Percentiles rank a stretch among this genome's conserved stretches.
These are phyloP conservation scores for Pseudocercospora crystallina DNA, from an alignment of 2,329 filamentous ascomycete genomes.

Conservation along the genomic window DNA sequence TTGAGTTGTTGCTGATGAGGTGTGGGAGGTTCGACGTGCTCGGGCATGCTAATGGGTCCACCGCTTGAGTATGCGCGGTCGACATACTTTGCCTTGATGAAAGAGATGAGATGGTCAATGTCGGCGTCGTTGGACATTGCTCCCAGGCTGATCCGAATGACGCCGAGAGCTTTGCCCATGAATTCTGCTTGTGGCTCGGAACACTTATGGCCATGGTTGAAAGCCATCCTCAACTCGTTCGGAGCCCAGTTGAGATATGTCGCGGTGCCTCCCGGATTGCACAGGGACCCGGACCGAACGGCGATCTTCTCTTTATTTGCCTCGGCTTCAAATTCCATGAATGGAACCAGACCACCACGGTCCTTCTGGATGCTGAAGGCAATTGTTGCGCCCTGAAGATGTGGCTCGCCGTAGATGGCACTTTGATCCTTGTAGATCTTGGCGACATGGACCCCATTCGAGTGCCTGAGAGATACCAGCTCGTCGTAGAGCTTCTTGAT, in stretches of 20 bases:
- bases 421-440: slow-evolving; percentile 56
- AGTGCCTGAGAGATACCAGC: slow-evolving; percentile 63
- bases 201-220: slow-evolving; percentile 78
- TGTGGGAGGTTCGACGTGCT: slow-evolving; percentile 7
- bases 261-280: slow-evolving; percentile 84
- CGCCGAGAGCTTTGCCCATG: slow-evolving; percentile 80
- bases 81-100: slow-evolving; percentile 26
- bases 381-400: slow-evolving; percentile 67
- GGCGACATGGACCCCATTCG: slow-evolving; percentile 66
- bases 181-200: slow-evolving; percentile 78
- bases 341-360: slow-evolving; percentile 70
- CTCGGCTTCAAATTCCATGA: slow-evolving; percentile 81
- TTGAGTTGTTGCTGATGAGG: background rate
- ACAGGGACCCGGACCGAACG: slow-evolving; percentile 80
- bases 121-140: slow-evolving; percentile 81
- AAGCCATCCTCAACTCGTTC: slow-evolving; percentile 78
- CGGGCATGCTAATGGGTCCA: slow-evolving; percentile 15
- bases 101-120: slow-evolving; percentile 64
- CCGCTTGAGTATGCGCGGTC: slow-evolving; percentile 15
- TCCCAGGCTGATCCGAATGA: slow-evolving; percentile 79
- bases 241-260: slow-evolving; percentile 67
- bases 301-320: slow-evolving; percentile 75
- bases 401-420: slow-evolving; percentile 44
- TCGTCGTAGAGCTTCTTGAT: slow-evolving; percentile 58
- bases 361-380: slow-evolving; percentile 77